phyloP scores from a whole-genome alignment of 805 yeast species.

The Sungouiozyma ichnusensis region DNA sequence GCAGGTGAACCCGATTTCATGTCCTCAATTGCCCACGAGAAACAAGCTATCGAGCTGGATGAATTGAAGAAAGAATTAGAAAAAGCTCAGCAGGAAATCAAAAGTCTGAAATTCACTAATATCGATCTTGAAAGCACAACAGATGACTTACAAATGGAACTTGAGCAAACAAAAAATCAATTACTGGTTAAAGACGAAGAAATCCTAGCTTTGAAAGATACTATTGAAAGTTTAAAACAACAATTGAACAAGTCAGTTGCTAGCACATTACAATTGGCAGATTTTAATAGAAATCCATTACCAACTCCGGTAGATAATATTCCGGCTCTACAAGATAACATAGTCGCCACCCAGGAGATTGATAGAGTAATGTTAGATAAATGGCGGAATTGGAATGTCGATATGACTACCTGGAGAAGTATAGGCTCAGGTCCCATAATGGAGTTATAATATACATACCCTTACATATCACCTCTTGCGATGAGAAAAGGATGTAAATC shows the following conservation, averaged over 20 bases:
- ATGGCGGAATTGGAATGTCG: slow-evolving; percentile 82
- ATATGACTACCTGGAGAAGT: slow-evolving; percentile 75
- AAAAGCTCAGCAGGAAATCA: slow-evolving; percentile 26
- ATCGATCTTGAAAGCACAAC: slow-evolving; percentile 27
- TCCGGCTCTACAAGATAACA: background rate
- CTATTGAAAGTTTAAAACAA: slow-evolving; percentile 17
- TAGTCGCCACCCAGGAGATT: slow-evolving; percentile 15
- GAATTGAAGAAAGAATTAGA: slow-evolving; percentile 32
- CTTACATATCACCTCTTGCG: slow-evolving; percentile 29
- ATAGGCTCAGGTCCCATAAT: slow-evolving; percentile 55
- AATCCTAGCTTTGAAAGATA: background rate
- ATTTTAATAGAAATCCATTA: slow-evolving; percentile 7
- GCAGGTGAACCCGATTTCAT: slow-evolving; percentile 21
- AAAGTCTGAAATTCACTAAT: slow-evolving; percentile 25
- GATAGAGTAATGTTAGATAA: slow-evolving; percentile 49
- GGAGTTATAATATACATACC: slow-evolving; percentile 27
- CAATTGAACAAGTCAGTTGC: slow-evolving; percentile 8
- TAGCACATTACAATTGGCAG: slow-evolving; percentile 9
- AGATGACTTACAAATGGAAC: slow-evolving; percentile 30
- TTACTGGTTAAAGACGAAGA: slow-evolving; percentile 1
- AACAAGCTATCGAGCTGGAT: slow-evolving; percentile 28
- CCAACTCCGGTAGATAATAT: background rate
- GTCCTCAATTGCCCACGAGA: slow-evolving; percentile 23
- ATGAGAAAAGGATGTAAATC: slow-evolving; percentile 46
- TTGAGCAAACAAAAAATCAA: slow-evolving; percentile 14